Conservation (phyloP, 2,329 filamentous ascomycete genomes). For the Aspergillus ibericus region DNA sequence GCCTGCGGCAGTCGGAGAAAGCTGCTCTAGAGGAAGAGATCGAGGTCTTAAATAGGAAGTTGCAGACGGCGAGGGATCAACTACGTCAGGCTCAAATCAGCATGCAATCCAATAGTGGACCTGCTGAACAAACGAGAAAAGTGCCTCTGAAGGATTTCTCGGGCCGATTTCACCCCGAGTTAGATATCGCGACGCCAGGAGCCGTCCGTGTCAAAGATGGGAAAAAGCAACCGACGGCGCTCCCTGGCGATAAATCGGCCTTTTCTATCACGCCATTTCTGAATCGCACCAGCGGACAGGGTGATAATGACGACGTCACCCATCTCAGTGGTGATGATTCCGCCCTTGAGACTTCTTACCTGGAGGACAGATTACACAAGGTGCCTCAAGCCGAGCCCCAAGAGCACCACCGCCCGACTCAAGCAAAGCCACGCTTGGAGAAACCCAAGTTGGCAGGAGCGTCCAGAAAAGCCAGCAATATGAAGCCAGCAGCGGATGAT, state of each 20-base stretch:
- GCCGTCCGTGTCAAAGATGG: conserved; percentile 55
- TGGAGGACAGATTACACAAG: neutral
- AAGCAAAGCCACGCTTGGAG: neutral
- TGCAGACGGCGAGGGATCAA: conserved; percentile 69
- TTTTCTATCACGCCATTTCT: conserved; percentile 96
- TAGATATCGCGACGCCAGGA: conserved; percentile 54
- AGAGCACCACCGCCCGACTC: neutral
- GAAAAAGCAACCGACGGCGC: conserved; percentile 56
- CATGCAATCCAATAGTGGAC: conserved; percentile 39
- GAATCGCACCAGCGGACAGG: conserved; percentile 65
- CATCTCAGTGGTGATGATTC: conserved; percentile 11
- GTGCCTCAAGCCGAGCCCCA: neutral
- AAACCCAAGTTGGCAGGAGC: conserved; percentile 13
- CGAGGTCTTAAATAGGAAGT: conserved; percentile 66
- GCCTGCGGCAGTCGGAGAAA: conserved; percentile 55
- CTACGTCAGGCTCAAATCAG: conserved; percentile 63
- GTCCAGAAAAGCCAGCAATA: conserved; percentile 7
- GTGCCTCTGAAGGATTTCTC: conserved; percentile 31
- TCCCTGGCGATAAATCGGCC: conserved; percentile 79
- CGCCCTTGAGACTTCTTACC: neutral
- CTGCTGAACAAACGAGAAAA: conserved; percentile 43
- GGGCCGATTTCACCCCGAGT: conserved; percentile 43
- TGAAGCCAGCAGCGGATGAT: conserved; percentile 16
- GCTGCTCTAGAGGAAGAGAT: conserved; percentile 70
- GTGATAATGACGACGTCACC: conserved; percentile 27